Evolutionary conservation across 345 rosid species (phyloP).

Genomic region (Syzygium aromaticum): DNA sequence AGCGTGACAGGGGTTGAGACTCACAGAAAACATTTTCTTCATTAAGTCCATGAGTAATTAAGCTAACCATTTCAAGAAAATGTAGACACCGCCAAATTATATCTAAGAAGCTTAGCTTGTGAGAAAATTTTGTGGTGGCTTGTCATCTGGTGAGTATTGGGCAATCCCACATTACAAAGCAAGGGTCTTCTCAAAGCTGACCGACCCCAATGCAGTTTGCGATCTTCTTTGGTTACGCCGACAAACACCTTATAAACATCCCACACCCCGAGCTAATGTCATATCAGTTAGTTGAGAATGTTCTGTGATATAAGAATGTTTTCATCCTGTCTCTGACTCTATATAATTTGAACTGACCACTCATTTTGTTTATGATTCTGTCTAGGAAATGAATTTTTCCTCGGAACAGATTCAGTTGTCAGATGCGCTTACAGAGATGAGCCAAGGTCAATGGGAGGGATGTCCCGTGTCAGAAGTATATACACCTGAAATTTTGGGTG

Average conservation of each 20-base stretch:
- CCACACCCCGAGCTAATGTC: background rate
- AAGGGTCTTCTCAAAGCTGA: background rate
- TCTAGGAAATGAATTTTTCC: conserved; percentile 72
- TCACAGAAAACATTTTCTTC: background rate
- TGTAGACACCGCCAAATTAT: background rate
- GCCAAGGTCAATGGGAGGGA: conserved; percentile 85
- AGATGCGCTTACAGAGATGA: conserved; percentile 70
- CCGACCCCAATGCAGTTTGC: background rate
- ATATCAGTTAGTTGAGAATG: background rate
- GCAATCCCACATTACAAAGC: background rate
- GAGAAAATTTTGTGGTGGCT: background rate
- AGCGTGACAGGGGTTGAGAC: background rate
- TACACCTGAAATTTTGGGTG: conserved; percentile 46
- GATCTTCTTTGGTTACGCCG: background rate
- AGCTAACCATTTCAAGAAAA: background rate
- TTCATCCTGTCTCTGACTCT: background rate
- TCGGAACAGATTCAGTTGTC: conserved; percentile 61
- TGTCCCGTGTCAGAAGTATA: conserved; percentile 51
- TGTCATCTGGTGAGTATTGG: background rate
- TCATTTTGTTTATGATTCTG: conserved; percentile 9
- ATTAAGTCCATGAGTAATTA: background rate
- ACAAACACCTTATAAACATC: background rate
- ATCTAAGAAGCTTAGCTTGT: background rate
- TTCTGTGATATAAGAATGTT: background rate
- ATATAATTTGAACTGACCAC: conserved; percentile 1